Conservation (phyloP, 495 filamentous ascomycete genomes). For the Ascobolus immersus region DNA sequence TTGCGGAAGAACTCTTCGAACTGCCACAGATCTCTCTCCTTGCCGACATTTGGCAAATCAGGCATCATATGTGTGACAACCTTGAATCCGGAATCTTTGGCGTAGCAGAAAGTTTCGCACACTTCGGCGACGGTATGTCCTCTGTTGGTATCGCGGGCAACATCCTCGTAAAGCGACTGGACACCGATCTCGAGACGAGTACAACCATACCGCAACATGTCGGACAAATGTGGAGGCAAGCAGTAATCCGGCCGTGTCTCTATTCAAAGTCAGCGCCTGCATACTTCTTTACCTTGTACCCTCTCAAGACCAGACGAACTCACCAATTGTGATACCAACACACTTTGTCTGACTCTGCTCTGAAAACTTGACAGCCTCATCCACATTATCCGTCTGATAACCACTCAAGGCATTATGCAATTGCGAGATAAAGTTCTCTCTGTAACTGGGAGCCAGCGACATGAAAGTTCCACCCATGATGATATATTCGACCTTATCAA, state of each 20-base stretch:
- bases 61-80: slow-evolving; percentile 99
- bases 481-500: slow-evolving; percentile 98
- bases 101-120: slow-evolving; percentile 74
- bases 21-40: slow-evolving; percentile 90
- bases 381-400: slow-evolving; percentile 71
- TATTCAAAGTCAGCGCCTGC: slow-evolving; percentile 1
- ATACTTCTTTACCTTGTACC: too few species aligned
- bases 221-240: slow-evolving; percentile 64
- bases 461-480: slow-evolving; percentile 99
- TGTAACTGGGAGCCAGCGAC: slow-evolving; percentile 69
- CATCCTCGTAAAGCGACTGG: slow-evolving; percentile 90
- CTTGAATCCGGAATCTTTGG: slow-evolving; percentile 96
- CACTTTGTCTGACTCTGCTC: slow-evolving; percentile 49
- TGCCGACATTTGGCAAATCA: slow-evolving; percentile 88
- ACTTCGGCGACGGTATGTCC: slow-evolving; percentile 90
- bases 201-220: slow-evolving; percentile 91
- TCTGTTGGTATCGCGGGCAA: slow-evolving; percentile 91
- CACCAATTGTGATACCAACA: slow-evolving; percentile 74
- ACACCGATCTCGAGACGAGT: slow-evolving; percentile 86
- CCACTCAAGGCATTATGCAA: slow-evolving; percentile 89
- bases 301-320: background rate
- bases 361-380: slow-evolving; percentile 75
- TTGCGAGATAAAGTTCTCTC: slow-evolving; percentile 79
- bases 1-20: slow-evolving; percentile 66
- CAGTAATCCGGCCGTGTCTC: slow-evolving; percentile 95